Percentiles rank a stretch among this genome's conserved stretches.
Evolutionary conservation across 106 monocot genomes (phyloP).

Genomic region (Posidonia australis): DNA sequence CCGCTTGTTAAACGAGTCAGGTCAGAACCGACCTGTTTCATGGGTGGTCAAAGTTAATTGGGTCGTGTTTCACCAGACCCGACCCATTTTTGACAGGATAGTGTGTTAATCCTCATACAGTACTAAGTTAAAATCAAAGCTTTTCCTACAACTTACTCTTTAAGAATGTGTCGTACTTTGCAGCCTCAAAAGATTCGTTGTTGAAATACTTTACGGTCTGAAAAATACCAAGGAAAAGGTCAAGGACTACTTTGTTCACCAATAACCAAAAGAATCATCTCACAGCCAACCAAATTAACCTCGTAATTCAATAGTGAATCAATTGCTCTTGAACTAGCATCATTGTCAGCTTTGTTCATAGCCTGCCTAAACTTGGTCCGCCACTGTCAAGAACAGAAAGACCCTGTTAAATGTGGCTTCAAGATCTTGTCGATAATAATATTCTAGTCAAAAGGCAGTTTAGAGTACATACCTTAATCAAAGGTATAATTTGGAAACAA

Average conservation of each 20-base stretch:
- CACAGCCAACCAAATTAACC: conserved; percentile 28
- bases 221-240: conserved; percentile 8
- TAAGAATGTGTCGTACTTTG: conserved; percentile 72
- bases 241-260: not conserved
- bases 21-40: too few species aligned
- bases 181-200: conserved; percentile 87
- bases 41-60: too few species aligned
- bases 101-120: too few species aligned
- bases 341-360: conserved; percentile 99
- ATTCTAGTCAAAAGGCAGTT: too few species aligned
- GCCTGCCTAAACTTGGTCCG: conserved; percentile 83
- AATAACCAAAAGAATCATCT: not conserved
- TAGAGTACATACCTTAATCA: too few species aligned
- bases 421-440: too few species aligned
- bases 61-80: too few species aligned
- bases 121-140: not conserved
- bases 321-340: conserved; percentile 81
- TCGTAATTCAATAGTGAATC: conserved; percentile 97
- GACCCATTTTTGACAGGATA: too few species aligned
- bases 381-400: conserved; percentile 48
- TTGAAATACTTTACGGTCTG: conserved; percentile 99
- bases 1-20: too few species aligned
- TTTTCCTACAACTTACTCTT: conserved; percentile 53
- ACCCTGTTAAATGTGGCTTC: too few species aligned
- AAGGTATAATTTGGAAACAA: too few species aligned